phyloP scores from a whole-genome alignment of 768 basidiomycete species.

The Rhizopogon roseolus region DNA sequence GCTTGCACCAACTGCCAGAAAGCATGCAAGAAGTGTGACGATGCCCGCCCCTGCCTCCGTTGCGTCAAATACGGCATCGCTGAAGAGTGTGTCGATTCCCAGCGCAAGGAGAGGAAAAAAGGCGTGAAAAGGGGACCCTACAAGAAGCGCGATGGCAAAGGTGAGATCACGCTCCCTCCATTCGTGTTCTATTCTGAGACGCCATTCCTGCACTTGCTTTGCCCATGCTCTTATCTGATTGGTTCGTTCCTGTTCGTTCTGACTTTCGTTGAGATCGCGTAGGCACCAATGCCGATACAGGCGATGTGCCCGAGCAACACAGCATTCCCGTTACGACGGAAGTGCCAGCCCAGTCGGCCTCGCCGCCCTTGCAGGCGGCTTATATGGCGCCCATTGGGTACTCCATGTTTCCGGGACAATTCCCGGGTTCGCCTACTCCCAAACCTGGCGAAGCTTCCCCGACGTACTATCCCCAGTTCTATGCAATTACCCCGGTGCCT shows the following conservation, averaged over 20 bases:
- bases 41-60: slow-evolving; percentile 86
- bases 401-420: slow-evolving; percentile 53
- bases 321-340: slow-evolving; percentile 38
- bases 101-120: slow-evolving; percentile 89
- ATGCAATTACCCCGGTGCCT: slow-evolving; percentile 39
- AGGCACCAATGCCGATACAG: slow-evolving; percentile 46
- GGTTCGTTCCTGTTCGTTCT: slow-evolving; percentile 25
- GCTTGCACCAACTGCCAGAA: slow-evolving; percentile 90
- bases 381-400: slow-evolving; percentile 52
- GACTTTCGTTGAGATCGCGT: slow-evolving; percentile 52
- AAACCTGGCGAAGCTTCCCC: slow-evolving; percentile 46
- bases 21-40: slow-evolving; percentile 90
- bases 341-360: slow-evolving; percentile 36
- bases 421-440: slow-evolving; percentile 40
- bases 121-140: slow-evolving; percentile 85
- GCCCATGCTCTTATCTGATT: slow-evolving; percentile 1
- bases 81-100: slow-evolving; percentile 86
- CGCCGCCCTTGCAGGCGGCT: slow-evolving; percentile 42
- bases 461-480: slow-evolving; percentile 47
- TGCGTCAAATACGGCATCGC: slow-evolving; percentile 88
- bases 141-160: slow-evolving; percentile 94
- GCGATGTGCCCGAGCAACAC: slow-evolving; percentile 39
- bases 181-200: slow-evolving; percentile 10
- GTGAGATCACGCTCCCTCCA: slow-evolving; percentile 37
- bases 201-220: background rate